Conservation (phyloP, 2,329 filamentous ascomycete genomes). For the Aaosphaeria arxii region DNA sequence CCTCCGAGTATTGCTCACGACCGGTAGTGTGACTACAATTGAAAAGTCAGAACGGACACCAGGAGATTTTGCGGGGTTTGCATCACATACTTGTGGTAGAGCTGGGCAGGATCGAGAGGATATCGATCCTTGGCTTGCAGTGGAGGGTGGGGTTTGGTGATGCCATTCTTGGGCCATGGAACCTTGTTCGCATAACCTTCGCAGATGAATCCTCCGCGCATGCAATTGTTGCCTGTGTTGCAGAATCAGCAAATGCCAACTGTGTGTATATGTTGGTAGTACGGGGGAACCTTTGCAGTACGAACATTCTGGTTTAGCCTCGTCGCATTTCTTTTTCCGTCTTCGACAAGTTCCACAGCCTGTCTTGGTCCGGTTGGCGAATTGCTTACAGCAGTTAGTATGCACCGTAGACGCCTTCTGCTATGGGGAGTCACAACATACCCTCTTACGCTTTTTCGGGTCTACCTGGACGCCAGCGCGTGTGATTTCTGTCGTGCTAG, state of each 20-base stretch:
- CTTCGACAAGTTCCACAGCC: conserved; percentile 88
- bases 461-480: conserved; percentile 46
- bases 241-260: conserved; percentile 31
- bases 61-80: background rate
- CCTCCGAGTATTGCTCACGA: conserved; percentile 36
- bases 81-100: conserved; percentile 27
- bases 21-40: conserved; percentile 10
- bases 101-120: conserved; percentile 17
- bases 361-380: conserved; percentile 94
- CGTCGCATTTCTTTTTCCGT: conserved; percentile 98
- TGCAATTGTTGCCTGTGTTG: conserved; percentile 66
- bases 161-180: conserved; percentile 74
- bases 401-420: conserved; percentile 8
- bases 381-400: conserved; percentile 53
- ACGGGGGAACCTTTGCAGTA: conserved; percentile 12
- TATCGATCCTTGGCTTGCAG: conserved; percentile 76
- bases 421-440: conserved; percentile 28
- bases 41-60: background rate
- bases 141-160: conserved; percentile 56
- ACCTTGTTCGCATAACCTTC: conserved; percentile 83
- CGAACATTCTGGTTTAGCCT: conserved; percentile 88
- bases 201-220: conserved; percentile 85
- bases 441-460: conserved; percentile 38
- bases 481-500: conserved; percentile 38
- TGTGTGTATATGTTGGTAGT: background rate